These are phyloP conservation scores for Globisporangium carolinianum DNA, from an alignment of 352 stramenopile species.

Conservation along the genomic window DNA sequence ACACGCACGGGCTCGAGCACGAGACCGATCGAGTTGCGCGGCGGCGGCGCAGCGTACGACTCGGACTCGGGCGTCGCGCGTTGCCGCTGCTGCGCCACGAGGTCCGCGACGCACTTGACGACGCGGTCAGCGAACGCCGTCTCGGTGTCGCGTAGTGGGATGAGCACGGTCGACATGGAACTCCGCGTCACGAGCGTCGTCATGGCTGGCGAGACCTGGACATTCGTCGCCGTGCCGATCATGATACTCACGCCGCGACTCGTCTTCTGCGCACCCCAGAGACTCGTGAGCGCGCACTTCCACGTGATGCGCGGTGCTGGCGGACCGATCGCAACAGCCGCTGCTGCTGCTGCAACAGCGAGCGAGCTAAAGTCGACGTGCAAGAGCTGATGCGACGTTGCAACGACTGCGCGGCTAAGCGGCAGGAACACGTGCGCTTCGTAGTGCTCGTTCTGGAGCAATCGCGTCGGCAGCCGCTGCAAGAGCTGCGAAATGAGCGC, in stretches of 20 bases:
- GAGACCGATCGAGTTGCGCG: constrained; percentile 42
- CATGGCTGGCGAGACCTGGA: constrained; percentile 20
- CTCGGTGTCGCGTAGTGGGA: constrained; percentile 35
- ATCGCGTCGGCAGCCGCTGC: constrained; percentile 39
- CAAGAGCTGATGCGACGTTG: constrained; percentile 71
- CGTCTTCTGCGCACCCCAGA: constrained; percentile 40
- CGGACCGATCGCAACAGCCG: constrained; percentile 8
- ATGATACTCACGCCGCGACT: constrained; percentile 36
- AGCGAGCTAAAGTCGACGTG: constrained; percentile 37
- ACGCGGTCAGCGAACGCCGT: constrained; percentile 20
- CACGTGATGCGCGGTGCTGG: constrained; percentile 30
- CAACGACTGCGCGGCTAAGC: constrained; percentile 50
- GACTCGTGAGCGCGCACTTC: constrained; percentile 33
- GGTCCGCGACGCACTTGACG: constrained; percentile 30
- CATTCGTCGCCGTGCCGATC: constrained; percentile 30
- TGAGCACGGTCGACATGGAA: constrained; percentile 41
- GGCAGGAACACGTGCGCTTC: constrained; percentile 71
- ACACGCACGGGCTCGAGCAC: constrained; percentile 37
- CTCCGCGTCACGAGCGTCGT: constrained; percentile 28
- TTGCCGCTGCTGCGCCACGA: constrained; percentile 37
- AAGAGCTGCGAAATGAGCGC: constrained; percentile 61
- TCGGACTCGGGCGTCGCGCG: constrained; percentile 21
- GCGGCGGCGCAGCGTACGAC: constrained; percentile 29
- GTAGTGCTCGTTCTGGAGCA: constrained; percentile 73
- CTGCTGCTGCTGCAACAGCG: constrained; percentile 18